phyloP scores from a whole-genome alignment of 805 yeast species.

The Candida manassasensis region DNA sequence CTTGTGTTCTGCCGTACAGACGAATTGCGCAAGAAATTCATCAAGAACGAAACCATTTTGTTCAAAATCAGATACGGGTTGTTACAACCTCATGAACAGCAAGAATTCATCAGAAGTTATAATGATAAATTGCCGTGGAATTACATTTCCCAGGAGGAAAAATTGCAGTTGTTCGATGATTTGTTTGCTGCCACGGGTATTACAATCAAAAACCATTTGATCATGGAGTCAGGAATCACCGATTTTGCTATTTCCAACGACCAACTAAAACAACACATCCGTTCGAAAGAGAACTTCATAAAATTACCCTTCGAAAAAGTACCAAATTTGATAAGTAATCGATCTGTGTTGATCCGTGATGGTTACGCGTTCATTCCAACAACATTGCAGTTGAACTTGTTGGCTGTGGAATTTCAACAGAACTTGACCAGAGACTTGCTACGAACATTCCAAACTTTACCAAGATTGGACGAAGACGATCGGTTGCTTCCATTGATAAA shows the following conservation, averaged over 20 bases:
- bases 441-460: slow-evolving; percentile 70
- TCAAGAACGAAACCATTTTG: slow-evolving; percentile 68
- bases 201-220: slow-evolving; percentile 34
- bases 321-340: slow-evolving; percentile 66
- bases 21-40: slow-evolving; percentile 75
- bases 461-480: slow-evolving; percentile 88
- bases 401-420: slow-evolving; percentile 63
- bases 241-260: slow-evolving; percentile 40
- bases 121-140: slow-evolving; percentile 67
- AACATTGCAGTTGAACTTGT: slow-evolving; percentile 65
- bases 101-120: slow-evolving; percentile 55
- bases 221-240: slow-evolving; percentile 26
- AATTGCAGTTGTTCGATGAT: slow-evolving; percentile 40
- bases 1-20: slow-evolving; percentile 85
- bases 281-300: slow-evolving; percentile 58
- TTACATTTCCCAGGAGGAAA: slow-evolving; percentile 60
- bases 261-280: slow-evolving; percentile 46
- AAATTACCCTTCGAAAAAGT: slow-evolving; percentile 87
- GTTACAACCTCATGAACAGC: slow-evolving; percentile 63
- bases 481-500: slow-evolving; percentile 78
- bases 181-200: slow-evolving; percentile 53
- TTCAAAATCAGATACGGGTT: slow-evolving; percentile 69
- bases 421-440: slow-evolving; percentile 49
- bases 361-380: slow-evolving; percentile 88
- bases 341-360: slow-evolving; percentile 58